Evolutionary conservation across 2,329 filamentous ascomycete species (phyloP), one percentile per base, ranked within the genome.

Genomic region (Colletotrichum higginsianum): DNA sequence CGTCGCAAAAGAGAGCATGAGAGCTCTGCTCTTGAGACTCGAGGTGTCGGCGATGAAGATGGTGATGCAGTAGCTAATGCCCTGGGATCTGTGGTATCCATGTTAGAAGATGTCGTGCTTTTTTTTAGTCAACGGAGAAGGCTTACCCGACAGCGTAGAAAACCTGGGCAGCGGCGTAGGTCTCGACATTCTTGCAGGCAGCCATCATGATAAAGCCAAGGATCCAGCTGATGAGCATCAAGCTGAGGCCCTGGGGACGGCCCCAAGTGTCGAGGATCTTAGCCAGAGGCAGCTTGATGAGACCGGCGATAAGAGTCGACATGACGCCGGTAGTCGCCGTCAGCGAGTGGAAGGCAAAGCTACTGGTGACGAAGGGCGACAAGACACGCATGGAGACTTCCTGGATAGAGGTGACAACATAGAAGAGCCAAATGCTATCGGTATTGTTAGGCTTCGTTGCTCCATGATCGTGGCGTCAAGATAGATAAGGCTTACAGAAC

Each of bases 1-100:
- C 21, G 87, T 85, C 18, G 90, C 89, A 73, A 93, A 86, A 1
- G 90, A 88, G 21, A 90, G 88, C 75, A 91, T 87, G 62, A 94
- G 84, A 12, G 88, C 89, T 77, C 92, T 87, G 80, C 92, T 92
- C 75, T 88, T 85, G 21, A 94, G 83, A 15, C 87, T 86, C 3
- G 91, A 91, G 0, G 90, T 92, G 75, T 94, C 92, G 70, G 91
- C 89, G 66, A 92, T 88, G 78, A 94, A 90, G 65, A 94, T 86
- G 50, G 82, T 84, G 42, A 84, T 77, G 74, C 80, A 82, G 77
- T 84, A 86, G 74, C 78, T 80, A 55, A 84, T 77, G 56, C 81
- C 83, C 72, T 81, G 81, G 72, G 80, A 78, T 21, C 82, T 83
- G n/a, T 3, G 26, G n/a, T 35, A 0, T 30, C 15, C 8, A 6